Evolutionary conservation across 2,329 filamentous ascomycete species (phyloP).

Genomic region (Colletotrichum sp.): DNA sequence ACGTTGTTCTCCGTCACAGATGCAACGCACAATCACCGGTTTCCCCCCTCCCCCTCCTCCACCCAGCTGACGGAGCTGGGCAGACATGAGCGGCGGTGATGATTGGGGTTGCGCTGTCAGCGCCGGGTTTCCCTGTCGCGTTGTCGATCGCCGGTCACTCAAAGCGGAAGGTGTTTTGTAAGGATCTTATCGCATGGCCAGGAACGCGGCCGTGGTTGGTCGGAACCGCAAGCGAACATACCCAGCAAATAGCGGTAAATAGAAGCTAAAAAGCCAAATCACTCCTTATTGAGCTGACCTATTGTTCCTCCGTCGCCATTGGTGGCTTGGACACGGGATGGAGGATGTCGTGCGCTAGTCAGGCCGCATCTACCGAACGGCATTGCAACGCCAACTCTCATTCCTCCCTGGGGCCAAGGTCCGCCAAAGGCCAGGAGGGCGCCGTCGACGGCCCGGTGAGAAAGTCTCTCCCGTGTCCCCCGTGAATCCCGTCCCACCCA

Average conservation of each 20-base stretch:
- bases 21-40: neutral
- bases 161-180: conserved; percentile 14
- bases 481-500: neutral
- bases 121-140: neutral
- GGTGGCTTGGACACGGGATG: neutral
- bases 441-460: neutral
- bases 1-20: neutral
- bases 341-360: conserved; percentile 12
- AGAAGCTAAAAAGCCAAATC: neutral
- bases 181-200: conserved; percentile 19
- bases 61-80: neutral
- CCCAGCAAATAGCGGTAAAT: neutral
- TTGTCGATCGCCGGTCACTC: conserved; percentile 3
- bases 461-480: conserved; percentile 10
- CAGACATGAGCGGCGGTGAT: neutral
- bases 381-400: neutral
- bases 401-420: neutral
- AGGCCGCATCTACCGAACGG: conserved; percentile 14
- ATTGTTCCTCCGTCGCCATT: neutral
- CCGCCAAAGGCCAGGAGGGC: neutral
- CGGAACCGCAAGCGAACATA: neutral
- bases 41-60: neutral
- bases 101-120: neutral
- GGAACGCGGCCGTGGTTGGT: conserved; percentile 18
- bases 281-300: neutral